phyloP scores from a whole-genome alignment of 345 rosid genomes.

The Gossypium anomalum region DNA sequence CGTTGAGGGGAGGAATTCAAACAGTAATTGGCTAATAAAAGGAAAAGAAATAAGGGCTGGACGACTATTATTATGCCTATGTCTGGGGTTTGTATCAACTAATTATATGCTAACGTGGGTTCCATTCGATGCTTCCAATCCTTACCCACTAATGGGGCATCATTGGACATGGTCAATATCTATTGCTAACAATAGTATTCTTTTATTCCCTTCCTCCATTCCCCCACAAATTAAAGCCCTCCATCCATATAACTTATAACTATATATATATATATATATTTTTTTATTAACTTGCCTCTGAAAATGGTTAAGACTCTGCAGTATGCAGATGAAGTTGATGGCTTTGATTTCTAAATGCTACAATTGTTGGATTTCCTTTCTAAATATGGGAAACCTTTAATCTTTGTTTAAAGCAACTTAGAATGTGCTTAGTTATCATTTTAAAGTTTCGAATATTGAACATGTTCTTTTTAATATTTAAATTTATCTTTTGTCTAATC shows the following conservation, averaged over 20 bases:
- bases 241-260: no score
- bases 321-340: no score
- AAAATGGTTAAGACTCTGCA: no score
- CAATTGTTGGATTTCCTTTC: background rate
- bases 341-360: no score
- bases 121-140: background rate
- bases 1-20: background rate
- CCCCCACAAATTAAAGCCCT: background rate
- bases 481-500: no score
- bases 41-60: background rate
- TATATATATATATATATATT: no score
- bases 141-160: background rate
- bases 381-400: background rate
- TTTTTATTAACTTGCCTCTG: no score
- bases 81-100: slow-evolving; percentile 2
- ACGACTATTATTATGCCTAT: background rate
- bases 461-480: no score
- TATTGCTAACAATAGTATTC: background rate
- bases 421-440: no score
- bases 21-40: slow-evolving; percentile 5
- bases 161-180: slow-evolving; percentile 9
- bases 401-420: background rate
- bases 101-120: background rate
- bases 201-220: background rate
- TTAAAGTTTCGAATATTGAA: no score